phyloP scores from a whole-genome alignment of 371 early-diverging fungal genomes.

The Mortierella sp. region DNA sequence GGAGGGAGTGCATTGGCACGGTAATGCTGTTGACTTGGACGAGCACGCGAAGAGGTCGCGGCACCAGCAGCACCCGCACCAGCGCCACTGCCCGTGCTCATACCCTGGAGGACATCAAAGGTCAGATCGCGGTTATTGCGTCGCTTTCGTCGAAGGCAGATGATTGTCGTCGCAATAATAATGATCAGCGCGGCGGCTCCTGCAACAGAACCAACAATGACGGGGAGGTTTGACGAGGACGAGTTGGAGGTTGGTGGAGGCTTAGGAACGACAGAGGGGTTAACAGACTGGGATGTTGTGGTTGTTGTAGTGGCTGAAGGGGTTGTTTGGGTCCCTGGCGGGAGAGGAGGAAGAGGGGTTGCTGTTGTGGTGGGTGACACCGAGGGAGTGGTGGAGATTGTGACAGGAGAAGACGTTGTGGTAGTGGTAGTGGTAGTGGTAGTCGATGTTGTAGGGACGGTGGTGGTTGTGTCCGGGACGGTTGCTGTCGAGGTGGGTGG shows the following conservation, averaged over 20 bases:
- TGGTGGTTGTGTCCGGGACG: no score
- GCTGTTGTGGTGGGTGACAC: neutral
- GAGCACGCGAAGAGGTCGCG: constrained; percentile 9
- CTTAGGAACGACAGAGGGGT: neutral
- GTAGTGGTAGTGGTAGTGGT: no score
- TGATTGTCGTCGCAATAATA: constrained; percentile 37
- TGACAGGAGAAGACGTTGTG: no score
- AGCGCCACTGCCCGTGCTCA: constrained; percentile 19
- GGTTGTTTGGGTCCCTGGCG: neutral
- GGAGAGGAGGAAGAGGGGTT: neutral
- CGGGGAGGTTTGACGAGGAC: constrained; percentile 34
- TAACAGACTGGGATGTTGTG: neutral
- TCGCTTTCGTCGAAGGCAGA: constrained; percentile 44
- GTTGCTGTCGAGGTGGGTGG: neutral
- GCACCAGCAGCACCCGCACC: constrained; percentile 16
- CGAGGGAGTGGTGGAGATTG: no score
- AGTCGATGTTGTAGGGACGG: no score
- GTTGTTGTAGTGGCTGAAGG: neutral
- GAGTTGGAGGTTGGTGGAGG: neutral
- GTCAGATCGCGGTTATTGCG: constrained; percentile 35
- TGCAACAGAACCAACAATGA: constrained; percentile 43
- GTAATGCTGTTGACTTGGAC: constrained; percentile 21
- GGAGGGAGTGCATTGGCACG: neutral
- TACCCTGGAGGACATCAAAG: constrained; percentile 48
- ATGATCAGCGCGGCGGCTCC: constrained; percentile 41